Evolutionary conservation across 495 filamentous ascomycete genomes (phyloP).

Genomic region (Corynascus novoguineensis): DNA sequence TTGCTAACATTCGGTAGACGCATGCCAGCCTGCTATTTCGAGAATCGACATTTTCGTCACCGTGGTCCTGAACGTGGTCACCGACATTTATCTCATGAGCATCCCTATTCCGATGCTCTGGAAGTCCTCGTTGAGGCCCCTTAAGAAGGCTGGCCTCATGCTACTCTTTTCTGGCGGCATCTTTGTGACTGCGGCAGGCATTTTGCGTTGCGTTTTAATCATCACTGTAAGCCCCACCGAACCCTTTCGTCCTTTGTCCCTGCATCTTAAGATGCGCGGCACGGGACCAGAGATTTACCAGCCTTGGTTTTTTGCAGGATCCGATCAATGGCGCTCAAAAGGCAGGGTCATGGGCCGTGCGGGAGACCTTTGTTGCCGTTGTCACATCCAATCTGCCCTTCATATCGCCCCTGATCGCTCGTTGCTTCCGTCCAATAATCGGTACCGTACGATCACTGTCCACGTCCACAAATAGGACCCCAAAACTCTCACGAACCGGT

Average conservation of each 20-base stretch:
- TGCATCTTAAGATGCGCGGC: no score
- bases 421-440: conserved; percentile 33
- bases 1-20: conserved; percentile 25
- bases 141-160: conserved; percentile 46
- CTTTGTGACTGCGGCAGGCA: conserved; percentile 46
- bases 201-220: conserved; percentile 46
- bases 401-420: conserved; percentile 43
- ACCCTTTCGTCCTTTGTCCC: conserved; percentile 11
- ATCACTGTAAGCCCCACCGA: no score
- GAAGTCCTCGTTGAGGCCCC: conserved; percentile 37
- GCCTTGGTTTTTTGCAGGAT: conserved; percentile 26
- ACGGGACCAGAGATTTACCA: background rate
- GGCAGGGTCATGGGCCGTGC: conserved; percentile 44
- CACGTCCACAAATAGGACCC: conserved; percentile 18
- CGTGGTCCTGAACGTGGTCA: conserved; percentile 44
- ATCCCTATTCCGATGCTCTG: conserved; percentile 53
- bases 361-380: conserved; percentile 50
- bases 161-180: conserved; percentile 47
- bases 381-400: conserved; percentile 51
- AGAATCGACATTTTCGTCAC: conserved; percentile 42
- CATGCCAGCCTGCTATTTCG: conserved; percentile 47
- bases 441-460: conserved; percentile 28
- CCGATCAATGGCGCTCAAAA: conserved; percentile 40
- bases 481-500: conserved; percentile 22
- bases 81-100: conserved; percentile 50